Evolutionary conservation across 2,329 filamentous ascomycete species (phyloP), one percentile per base, ranked within the genome.

Genomic region (Clarireedia hainanense): DNA sequence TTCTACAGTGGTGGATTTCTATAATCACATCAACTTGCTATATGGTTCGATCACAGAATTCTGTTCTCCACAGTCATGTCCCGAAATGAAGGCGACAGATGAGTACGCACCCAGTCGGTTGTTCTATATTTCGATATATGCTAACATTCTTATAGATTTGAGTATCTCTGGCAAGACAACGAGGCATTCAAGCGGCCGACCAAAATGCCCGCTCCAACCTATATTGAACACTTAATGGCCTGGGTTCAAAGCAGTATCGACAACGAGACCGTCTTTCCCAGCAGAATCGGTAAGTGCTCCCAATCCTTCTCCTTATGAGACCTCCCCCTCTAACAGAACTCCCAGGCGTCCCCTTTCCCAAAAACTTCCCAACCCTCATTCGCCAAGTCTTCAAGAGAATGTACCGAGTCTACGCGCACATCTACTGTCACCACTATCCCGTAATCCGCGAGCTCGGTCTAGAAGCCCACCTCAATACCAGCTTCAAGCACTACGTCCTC

Each of bases 41-140:
- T 99, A 99, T 72, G 95, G 95, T 58, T 94, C 94, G 63, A 99
- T 99, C 70, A 99, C 94, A 58, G 94, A 99, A 71, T 99, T 99
- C 74, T 99, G 94, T 78, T 97, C 94, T 26, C 92, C 94, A 34
- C 88, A 94, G 70, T 91, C 91, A 62, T 99, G 94, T 72, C 94
- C 94, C 0, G 94, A 97, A 75, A 99, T 99, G 94, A 99, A 99
- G 74, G 94, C 94, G n/a, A 99, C 94, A 9, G 95, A 99, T 75
- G 94, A 99, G 87, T 94, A 80, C 62, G 83, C 4, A 26, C n/a
- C 20, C 20, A 12, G 14, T 50, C 12, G 4, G 2, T 30, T 10
- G 27, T 3, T n/a, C 37, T 36, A 36, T 6, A 10, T 14, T 6
- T 55, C 42, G 56, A 5, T 9, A 43, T 12, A 47, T 59, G 6